A percentile compares a stretch with the other conserved stretches of the same genome.
These are phyloP conservation scores for Trypanosomatidae sp. DNA, from an alignment of 208 protist genomes.

Conservation along the genomic window DNA sequence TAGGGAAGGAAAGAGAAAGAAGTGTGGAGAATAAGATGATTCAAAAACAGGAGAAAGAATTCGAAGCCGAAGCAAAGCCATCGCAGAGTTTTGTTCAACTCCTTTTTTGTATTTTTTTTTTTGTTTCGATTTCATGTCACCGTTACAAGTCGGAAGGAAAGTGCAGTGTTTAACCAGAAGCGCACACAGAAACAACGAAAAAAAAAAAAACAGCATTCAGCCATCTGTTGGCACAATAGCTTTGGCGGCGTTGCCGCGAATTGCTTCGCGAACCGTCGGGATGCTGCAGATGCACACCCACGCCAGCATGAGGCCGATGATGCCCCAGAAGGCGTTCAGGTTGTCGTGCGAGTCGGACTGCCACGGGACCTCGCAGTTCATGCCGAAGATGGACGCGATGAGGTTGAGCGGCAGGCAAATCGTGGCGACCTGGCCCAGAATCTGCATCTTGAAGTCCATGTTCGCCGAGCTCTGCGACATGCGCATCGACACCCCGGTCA, in stretches of 20 bases:
- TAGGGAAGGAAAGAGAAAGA: too few species aligned
- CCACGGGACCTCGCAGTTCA: conserved; percentile 90
- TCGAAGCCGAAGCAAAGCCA: too few species aligned
- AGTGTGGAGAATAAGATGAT: too few species aligned
- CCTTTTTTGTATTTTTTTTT: too few species aligned
- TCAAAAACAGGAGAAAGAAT: too few species aligned
- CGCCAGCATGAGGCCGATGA: conserved; percentile 57
- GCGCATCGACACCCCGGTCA: conserved; percentile 82
- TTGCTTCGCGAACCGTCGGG: conserved; percentile 40
- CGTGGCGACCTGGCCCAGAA: conserved; percentile 74
- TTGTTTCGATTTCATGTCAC: too few species aligned
- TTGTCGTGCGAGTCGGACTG: conserved; percentile 64
- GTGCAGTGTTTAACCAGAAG: too few species aligned
- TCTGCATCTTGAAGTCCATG: conserved; percentile 84
- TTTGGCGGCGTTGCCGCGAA: conserved; percentile 43
- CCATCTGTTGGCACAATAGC: too few species aligned
- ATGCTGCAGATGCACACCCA: conserved; percentile 67
- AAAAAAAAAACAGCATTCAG: too few species aligned
- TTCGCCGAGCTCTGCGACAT: conserved; percentile 85
- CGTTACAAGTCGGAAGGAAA: too few species aligned
- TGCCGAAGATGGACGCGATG: conserved; percentile 84
- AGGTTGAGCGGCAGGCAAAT: conserved; percentile 89
- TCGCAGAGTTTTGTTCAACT: too few species aligned
- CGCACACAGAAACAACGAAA: too few species aligned
- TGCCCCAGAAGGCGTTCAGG: conserved; percentile 62